Evolutionary conservation across 2,329 filamentous ascomycete species (phyloP), one percentile per base, ranked within the genome.

Genomic region (Gnomoniopsis smithogilvyi): DNA sequence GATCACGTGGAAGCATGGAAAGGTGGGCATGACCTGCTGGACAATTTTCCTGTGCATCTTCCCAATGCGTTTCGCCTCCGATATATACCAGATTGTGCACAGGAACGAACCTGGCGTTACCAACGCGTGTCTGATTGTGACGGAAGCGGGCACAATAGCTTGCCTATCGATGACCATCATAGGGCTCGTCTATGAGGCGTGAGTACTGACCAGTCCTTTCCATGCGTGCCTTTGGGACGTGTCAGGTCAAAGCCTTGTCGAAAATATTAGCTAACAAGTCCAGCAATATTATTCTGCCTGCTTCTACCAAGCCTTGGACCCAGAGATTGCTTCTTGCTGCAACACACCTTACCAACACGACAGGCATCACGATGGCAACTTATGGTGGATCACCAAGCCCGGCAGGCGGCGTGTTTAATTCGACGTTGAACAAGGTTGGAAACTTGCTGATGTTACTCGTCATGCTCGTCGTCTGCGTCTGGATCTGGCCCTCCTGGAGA

Each of bases 1-100:
- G 62, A 63, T 70, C 22, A 62, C 67, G 1, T 69, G 62, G 63
- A 69, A 67, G 33, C 67, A 69, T 51, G 68, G 68, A 21, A 70
- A 68, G 53, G 46, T 59, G 2, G 68, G 68, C 26, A 69, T 70
- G 63, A 63, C 67, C 24, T 69, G 67, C 61, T 70, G 68, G 68
- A 64, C 67, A 3, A 68, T 70, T 34, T 66, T 70, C n/a, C 10
- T 65, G 2, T 66, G 65, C 1, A 66, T 64, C 50, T 69, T 69
- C 22, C 43, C 24, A 2, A 58, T 65, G 6, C 64, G 67, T 34
- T 66, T 68, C 46, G 50, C 63, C 14, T 59, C 66, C 38, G 67
- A 70, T n/a, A 62, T 59, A 36, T 69, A 67, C 48, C 64, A 66
- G 26, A 62, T 70, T 41, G 21, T 63, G 45, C 64, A 61, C 17